Base-by-base conservation (phyloP, 2,329 filamentous ascomycete genomes). In the Aspergillus fijiensis region DNA sequence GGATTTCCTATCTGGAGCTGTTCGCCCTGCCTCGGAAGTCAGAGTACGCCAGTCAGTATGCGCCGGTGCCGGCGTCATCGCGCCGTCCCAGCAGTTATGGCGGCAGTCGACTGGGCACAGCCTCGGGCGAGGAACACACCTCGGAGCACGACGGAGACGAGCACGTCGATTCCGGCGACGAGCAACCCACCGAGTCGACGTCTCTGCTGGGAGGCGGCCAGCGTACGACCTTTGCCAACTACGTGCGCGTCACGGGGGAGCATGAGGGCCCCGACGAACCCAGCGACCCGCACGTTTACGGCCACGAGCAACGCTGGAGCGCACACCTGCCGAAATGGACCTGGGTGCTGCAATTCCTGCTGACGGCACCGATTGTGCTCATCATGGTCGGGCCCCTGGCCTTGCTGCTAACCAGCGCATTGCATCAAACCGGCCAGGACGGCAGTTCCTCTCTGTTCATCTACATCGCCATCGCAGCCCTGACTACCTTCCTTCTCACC, bases 221-320 rank as follows among this genome's bases (percentile, higher is more conserved):
- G 45, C 72, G 77, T 33, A 80, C 81, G 7, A 87, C 82, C 2
- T 87, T 87, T 69, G 79, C 82, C 48, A 81, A 84, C 63, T 82
- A 85, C 61, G 79, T 80, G 51, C 76, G 75, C 51, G 74, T 69
- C 49, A 72, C 70, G 21, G 68, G 75, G 48, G 60, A 72, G 52
- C 27, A 61, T 65, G 51, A 60, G 67, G 21, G 60, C 65, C 23
- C 71, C 63, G 63, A 70, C 56, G 61, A 66, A 57, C 59, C 72
- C 50, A 60, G 67, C 42, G 69, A 74, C 55, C 63, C 69, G 70
- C 68, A 76, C 59, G 77, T 82, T 6, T 92, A 88, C 70, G 84
- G 85, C 12, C 79, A 85, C 56, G 95, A 98, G 72, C 95, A 98
- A 74, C 79, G 84, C 14, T 99, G 95, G 95, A 96, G 92, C 55